A percentile compares a stretch with the other conserved stretches of the same genome.
Conservation (phyloP, 139 green algal genomes). For the Auxenochlorella protothecoides region DNA sequence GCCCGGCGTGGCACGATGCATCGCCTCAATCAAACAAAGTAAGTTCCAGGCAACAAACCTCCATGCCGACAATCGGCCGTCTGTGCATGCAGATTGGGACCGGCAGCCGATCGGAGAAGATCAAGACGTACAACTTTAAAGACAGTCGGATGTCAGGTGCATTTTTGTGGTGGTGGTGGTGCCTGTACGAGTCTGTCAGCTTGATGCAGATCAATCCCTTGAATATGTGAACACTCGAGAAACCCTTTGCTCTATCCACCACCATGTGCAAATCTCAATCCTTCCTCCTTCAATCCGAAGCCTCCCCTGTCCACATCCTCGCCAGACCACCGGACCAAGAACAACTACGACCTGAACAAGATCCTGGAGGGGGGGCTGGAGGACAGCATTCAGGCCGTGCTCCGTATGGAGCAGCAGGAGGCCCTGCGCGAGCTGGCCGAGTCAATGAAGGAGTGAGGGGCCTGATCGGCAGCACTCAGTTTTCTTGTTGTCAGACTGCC, state of each 20-base stretch:
- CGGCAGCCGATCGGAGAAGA: constrained; percentile 88
- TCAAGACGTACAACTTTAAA: constrained; percentile 99
- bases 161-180: not conserved
- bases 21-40: too few relatives aligned
- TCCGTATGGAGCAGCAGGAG: constrained; percentile 75
- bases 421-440: constrained; percentile 57
- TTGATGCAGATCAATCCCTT: not conserved
- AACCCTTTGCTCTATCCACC: too few relatives aligned
- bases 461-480: too few relatives aligned
- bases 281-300: too few relatives aligned
- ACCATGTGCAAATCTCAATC: too few relatives aligned
- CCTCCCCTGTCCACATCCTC: not conserved
- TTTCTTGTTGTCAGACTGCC: too few relatives aligned
- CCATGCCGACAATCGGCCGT: not conserved
- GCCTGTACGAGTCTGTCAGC: not conserved
- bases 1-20: too few relatives aligned
- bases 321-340: constrained; percentile 84
- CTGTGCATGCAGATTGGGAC: constrained; percentile 68
- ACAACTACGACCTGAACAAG: constrained; percentile 90
- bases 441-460: not conserved
- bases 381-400: constrained; percentile 66
- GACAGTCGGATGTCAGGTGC: constrained; percentile 68
- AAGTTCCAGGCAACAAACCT: too few relatives aligned
- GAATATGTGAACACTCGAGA: too few relatives aligned
- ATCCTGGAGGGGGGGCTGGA: constrained; percentile 76